Conservation (phyloP, 139 green algal species). For the Chlamydomonas sp. region DNA sequence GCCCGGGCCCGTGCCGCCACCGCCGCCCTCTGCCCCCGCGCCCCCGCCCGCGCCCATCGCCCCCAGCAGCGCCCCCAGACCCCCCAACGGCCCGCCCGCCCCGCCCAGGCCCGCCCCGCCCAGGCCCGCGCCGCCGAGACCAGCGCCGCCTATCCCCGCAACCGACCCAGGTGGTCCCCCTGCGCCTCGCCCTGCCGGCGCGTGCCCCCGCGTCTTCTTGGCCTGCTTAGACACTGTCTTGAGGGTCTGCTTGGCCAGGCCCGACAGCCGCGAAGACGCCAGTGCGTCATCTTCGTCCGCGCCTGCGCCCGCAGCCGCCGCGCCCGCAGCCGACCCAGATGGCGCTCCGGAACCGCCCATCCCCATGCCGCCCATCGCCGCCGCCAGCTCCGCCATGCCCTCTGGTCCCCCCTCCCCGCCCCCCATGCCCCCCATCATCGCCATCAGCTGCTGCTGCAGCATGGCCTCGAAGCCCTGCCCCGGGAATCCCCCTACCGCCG, state of each 20-base stretch:
- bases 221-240: slow-evolving; percentile 51
- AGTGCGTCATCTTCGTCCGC: slow-evolving; percentile 2
- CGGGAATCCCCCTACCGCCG: too few relatives aligned
- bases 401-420: too few relatives aligned
- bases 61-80: not conserved
- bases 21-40: slow-evolving; percentile 8
- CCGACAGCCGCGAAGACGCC: slow-evolving; percentile 37
- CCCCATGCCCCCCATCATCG: too few relatives aligned
- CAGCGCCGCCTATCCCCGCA: not conserved
- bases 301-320: too few relatives aligned
- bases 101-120: not conserved
- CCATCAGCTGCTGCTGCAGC: too few relatives aligned
- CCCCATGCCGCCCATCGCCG: not conserved
- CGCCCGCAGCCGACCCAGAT: not conserved
- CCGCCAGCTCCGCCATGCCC: too few relatives aligned
- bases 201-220: slow-evolving; percentile 42
- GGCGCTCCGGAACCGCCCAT: not conserved
- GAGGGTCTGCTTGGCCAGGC: slow-evolving; percentile 57
- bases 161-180: not conserved
- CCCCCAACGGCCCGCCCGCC: not conserved
- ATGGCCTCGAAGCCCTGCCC: too few relatives aligned
- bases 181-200: not conserved
- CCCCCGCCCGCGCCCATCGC: slow-evolving; percentile 5
- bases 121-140: not conserved
- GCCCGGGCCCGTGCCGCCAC: slow-evolving; percentile 27